Conservation (phyloP, 495 filamentous ascomycete genomes). For the Aspergillus funiculosus region DNA sequence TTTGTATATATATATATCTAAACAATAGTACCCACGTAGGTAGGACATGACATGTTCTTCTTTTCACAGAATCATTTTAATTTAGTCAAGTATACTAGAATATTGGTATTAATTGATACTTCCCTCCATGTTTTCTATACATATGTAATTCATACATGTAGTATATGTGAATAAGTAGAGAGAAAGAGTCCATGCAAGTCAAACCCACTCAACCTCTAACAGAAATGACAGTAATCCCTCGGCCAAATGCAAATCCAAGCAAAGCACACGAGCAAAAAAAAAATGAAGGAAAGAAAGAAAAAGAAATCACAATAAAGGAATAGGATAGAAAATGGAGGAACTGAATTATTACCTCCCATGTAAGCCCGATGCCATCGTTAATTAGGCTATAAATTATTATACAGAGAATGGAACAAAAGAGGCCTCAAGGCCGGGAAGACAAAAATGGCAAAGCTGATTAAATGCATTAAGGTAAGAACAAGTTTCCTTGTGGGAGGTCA, state of each 20-base stretch:
- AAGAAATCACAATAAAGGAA: background rate
- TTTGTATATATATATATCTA: too few species aligned
- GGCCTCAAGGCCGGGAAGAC: background rate
- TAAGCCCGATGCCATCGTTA: slow-evolving; percentile 6
- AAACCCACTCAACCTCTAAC: background rate
- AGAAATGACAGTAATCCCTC: slow-evolving; percentile 1
- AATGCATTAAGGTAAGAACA: too few species aligned
- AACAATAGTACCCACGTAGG: too few species aligned
- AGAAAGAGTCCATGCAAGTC: background rate
- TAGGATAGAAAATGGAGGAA: too few species aligned
- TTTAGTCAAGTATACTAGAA: too few species aligned
- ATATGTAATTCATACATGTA: too few species aligned
- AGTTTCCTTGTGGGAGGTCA: too few species aligned
- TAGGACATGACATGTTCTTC: too few species aligned
- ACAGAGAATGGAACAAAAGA: slow-evolving; percentile 11
- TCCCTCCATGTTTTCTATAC: too few species aligned
- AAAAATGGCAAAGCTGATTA: background rate
- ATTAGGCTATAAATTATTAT: slow-evolving; percentile 6
- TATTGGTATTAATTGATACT: too few species aligned
- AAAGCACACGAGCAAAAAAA: background rate
- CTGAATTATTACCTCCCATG: slow-evolving; percentile 3
- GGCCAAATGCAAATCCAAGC: slow-evolving; percentile 10
- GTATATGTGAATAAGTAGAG: too few species aligned
- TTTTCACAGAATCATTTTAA: too few species aligned
- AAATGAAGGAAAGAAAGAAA: slow-evolving; percentile 3